Base-by-base conservation (phyloP, 306 rosid genomes). In the Gynostemma pentaphyllum region DNA sequence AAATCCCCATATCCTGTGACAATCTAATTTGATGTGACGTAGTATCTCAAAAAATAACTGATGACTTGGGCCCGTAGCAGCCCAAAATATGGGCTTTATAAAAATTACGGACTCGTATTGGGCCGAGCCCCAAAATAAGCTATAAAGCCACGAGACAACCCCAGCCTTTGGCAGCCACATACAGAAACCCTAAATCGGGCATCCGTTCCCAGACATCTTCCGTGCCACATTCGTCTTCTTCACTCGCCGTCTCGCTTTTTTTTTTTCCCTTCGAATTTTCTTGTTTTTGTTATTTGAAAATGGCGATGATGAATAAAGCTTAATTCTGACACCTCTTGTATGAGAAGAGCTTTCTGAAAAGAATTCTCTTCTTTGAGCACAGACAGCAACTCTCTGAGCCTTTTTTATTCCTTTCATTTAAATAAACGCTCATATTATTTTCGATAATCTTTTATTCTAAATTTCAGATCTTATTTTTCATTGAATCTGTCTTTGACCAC, bases 241-340 rank as follows among this genome's bases (percentile, higher is more conserved):
- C n/a, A n/a, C 39, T 5, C 4, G 21, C 9, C 1, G 48, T 18
- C 11, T 16, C 11, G 9, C 56, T 29, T 18, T 10, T 16, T 3
- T 16, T 13, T 15, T 39, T 30, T 52, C 4, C 22, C 19, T 15
- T 29, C 24, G 5, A 2, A 9, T 9, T 15, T n/a, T 54, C 22
- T 4, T 0, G 15, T 24, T 6, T 0, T 23, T 3, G 1, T 4
- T n/a, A 0, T 3, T 12, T 11, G 12, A 13, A 15, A 15, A 7
- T 14, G 87, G 72, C 87, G 18, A 74, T 32, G 92, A 89, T 86
- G 97, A 86, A 21, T 23, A 72, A 54, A 79, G 97, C 92, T 81
- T 14, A 81, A 67, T 85, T 89, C 97, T 89, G 97, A 89, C 97
- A 89, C 97, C 97, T 90, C 95, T 90, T 90, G 97, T 90, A 90